Evolutionary conservation across 495 filamentous ascomycete species (phyloP).

Genomic region (Aspergillus affinis): DNA sequence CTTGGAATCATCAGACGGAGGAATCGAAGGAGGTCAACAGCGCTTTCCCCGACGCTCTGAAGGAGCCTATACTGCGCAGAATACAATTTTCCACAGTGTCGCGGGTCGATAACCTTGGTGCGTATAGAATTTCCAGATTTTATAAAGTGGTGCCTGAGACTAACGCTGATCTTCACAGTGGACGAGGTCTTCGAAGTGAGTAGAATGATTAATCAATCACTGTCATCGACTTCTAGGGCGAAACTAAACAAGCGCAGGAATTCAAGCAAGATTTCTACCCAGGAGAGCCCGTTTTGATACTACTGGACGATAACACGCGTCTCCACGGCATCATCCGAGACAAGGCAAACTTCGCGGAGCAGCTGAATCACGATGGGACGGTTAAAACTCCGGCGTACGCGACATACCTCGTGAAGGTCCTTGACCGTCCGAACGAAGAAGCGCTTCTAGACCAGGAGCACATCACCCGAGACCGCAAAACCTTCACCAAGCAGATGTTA

Average conservation of each 20-base stretch:
- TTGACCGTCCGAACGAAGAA: conserved; percentile 68
- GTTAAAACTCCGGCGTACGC: conserved; percentile 65
- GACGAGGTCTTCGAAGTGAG: conserved; percentile 66
- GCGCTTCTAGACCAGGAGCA: conserved; percentile 77
- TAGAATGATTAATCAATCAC: not conserved
- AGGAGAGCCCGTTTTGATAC: conserved; percentile 78
- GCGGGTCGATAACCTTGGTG: conserved; percentile 86
- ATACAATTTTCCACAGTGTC: conserved; percentile 91
- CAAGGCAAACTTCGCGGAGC: conserved; percentile 74
- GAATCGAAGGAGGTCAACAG: conserved; percentile 87
- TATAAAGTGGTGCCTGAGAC: conserved; percentile 11
- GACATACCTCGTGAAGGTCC: conserved; percentile 76
- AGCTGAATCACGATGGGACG: conserved; percentile 62
- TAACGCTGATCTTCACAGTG: conserved; percentile 45
- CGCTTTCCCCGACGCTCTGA: conserved; percentile 86
- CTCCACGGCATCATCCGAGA: conserved; percentile 78
- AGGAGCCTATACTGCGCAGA: conserved; percentile 82
- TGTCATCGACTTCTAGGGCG: not conserved
- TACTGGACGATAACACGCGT: conserved; percentile 67
- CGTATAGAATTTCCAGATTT: conserved; percentile 21
- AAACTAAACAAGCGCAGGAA: conserved; percentile 59
- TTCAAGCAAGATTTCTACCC: conserved; percentile 95
- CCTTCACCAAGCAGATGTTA: conserved; percentile 93
- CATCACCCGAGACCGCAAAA: conserved; percentile 82
- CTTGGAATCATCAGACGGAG: conserved; percentile 56